Evolutionary conservation across 1,139 yeast genomes (phyloP).

Genomic region (Insectozyma bohioensis): DNA sequence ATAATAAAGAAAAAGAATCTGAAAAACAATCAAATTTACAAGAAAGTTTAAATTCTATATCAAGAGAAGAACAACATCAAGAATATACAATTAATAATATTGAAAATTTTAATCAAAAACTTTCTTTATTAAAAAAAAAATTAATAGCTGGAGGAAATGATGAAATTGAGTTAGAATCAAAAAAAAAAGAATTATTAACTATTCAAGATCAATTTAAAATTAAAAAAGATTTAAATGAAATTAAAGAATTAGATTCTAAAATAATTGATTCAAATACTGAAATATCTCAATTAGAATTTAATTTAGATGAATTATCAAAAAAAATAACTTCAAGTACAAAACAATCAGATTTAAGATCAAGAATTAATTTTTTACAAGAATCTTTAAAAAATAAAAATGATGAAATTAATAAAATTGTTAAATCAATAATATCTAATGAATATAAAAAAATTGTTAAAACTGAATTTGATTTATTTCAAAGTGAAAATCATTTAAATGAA

Average conservation of each 20-base stretch:
- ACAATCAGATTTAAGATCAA: conserved; percentile 60
- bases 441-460: conserved; percentile 16
- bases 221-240: conserved; percentile 26
- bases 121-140: conserved; percentile 31
- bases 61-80: conserved; percentile 16
- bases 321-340: conserved; percentile 52
- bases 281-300: conserved; percentile 47
- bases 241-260: conserved; percentile 31
- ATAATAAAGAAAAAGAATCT: conserved; percentile 14
- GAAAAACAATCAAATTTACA: conserved; percentile 16
- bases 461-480: conserved; percentile 23
- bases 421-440: conserved; percentile 5
- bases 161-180: conserved; percentile 29
- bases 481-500: conserved; percentile 19
- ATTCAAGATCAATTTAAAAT: conserved; percentile 30
- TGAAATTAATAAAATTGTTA: conserved; percentile 17
- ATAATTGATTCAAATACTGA: conserved; percentile 39
- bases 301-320: conserved; percentile 53
- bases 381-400: conserved; percentile 27
- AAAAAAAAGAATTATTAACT: conserved; percentile 31
- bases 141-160: conserved; percentile 41
- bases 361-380: conserved; percentile 43
- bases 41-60: conserved; percentile 12
- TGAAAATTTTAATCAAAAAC: conserved; percentile 27
- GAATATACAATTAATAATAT: conserved; percentile 27